Conservation (phyloP, 345 rosid species). For the Viola odorata region DNA sequence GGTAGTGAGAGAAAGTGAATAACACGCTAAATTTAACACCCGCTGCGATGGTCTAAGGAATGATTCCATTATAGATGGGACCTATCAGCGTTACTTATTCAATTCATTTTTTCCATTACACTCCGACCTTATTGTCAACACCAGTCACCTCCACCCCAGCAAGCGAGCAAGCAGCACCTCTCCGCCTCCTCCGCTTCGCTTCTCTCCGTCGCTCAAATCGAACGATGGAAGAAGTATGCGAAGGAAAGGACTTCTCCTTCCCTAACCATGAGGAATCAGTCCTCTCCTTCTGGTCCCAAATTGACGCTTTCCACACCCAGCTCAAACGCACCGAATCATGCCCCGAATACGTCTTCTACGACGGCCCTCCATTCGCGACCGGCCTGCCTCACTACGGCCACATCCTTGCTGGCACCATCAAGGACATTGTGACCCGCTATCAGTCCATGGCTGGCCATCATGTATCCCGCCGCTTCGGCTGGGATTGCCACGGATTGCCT, state of each 20-base stretch:
- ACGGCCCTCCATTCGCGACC: conserved; percentile 98
- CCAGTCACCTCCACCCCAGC: no score
- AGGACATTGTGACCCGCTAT: conserved; percentile 85
- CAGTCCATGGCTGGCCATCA: conserved; percentile 89
- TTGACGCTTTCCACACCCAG: conserved; percentile 82
- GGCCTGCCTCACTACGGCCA: conserved; percentile 98
- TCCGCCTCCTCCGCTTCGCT: conserved; percentile 8
- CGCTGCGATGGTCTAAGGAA: no score
- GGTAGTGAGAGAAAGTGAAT: no score
- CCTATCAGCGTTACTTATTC: no score
- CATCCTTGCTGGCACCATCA: conserved; percentile 93
- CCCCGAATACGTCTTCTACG: conserved; percentile 88
- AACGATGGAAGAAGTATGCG: conserved; percentile 83
- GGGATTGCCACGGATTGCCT: conserved; percentile 98
- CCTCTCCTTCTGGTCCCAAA: conserved; percentile 55
- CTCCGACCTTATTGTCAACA: no score
- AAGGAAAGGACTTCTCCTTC: conserved; percentile 84
- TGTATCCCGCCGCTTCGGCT: conserved; percentile 91
- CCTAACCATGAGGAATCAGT: conserved; percentile 64
- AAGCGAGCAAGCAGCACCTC: no score
- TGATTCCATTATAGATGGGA: no score
- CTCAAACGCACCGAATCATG: conserved; percentile 44
- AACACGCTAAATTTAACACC: no score
- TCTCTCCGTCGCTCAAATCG: not conserved
- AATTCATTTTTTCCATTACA: no score